Evolutionary conservation across 768 basidiomycete genomes (phyloP), one percentile per base, ranked within the genome.

Genomic region (Sistotremastrum niveocremeum): DNA sequence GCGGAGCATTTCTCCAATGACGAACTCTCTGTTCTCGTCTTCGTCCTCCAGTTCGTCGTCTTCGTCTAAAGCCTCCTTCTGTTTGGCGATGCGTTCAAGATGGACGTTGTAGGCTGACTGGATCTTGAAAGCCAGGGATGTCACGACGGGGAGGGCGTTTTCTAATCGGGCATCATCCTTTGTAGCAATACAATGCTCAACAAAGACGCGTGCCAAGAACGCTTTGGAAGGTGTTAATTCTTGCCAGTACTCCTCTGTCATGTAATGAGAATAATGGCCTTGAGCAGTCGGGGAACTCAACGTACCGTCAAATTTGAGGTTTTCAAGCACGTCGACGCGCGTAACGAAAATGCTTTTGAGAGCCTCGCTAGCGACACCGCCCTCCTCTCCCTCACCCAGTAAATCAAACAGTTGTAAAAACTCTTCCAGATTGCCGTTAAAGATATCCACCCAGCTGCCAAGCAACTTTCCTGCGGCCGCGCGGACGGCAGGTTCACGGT

Each of bases 151-250:
- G 4, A 97, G 70, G 9, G 72, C 66, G 2, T 69, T 62, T 54
- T 88, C 84, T 3, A 93, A 65, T 34, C 77, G 74, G 3, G 62
- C 62, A 44, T 78, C 70, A 43, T 85, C 74, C 39, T 79, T 70
- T 1, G 66, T 76, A 11, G 64, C 65, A 11, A 61, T 69, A 54
- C 87, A 91, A 57, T 86, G 75, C 33, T 89, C 80, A 3, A 84
- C 77, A 58, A 83, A 93, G 7, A 86, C 82, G 5, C 91, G 79
- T 0, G 76, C 82, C 11, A 97, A 72, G 57, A 93, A 85, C 0
- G 81, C 79, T 38, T 71, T 78, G 56, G 88, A 84, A 0, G 86
- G 78, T 0, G 78, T 81, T 12, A 93, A 60, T 1, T 64, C 51
- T 0, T 59, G 57, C 85, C 89, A 97, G 59, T 74, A 97, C 0